Percentiles rank a stretch among this genome's conserved stretches.
These are phyloP conservation scores for Beauveria australis DNA, from an alignment of 2,329 filamentous ascomycete genomes.

Conservation along the genomic window DNA sequence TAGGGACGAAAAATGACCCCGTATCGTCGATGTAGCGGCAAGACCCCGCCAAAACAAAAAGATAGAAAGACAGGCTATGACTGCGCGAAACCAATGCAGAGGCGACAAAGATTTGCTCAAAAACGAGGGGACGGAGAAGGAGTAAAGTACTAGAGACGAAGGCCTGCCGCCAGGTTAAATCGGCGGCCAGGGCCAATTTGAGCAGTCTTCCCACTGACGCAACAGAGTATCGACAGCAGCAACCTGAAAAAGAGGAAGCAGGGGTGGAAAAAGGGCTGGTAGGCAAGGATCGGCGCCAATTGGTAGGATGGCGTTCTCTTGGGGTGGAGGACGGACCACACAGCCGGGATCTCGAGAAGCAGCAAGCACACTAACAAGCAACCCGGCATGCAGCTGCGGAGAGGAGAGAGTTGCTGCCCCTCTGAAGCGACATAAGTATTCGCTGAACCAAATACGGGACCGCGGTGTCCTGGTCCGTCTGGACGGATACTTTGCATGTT, in stretches of 20 bases:
- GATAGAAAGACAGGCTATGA: background rate
- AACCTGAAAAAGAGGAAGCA: background rate
- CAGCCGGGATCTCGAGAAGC: conserved; percentile 7
- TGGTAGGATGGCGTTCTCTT: background rate
- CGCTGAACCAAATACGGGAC: no score
- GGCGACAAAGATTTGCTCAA: background rate
- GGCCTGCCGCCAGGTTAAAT: background rate
- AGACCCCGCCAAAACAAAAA: background rate
- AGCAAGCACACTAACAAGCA: background rate
- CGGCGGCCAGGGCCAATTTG: background rate
- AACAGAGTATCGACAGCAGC: background rate
- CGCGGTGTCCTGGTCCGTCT: no score
- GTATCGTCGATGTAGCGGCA: background rate
- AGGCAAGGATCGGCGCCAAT: conserved; percentile 6
- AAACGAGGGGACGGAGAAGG: background rate
- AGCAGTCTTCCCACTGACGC: background rate
- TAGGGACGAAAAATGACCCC: background rate
- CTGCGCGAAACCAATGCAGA: background rate
- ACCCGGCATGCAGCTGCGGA: background rate
- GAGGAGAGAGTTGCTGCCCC: no score
- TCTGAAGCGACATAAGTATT: no score
- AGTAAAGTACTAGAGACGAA: background rate
- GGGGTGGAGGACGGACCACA: conserved; percentile 1
- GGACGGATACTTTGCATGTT: no score
- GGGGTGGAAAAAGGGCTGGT: background rate